Conservation (phyloP, 176 grass and related monocot species). For the Hordeum marinum region DNA sequence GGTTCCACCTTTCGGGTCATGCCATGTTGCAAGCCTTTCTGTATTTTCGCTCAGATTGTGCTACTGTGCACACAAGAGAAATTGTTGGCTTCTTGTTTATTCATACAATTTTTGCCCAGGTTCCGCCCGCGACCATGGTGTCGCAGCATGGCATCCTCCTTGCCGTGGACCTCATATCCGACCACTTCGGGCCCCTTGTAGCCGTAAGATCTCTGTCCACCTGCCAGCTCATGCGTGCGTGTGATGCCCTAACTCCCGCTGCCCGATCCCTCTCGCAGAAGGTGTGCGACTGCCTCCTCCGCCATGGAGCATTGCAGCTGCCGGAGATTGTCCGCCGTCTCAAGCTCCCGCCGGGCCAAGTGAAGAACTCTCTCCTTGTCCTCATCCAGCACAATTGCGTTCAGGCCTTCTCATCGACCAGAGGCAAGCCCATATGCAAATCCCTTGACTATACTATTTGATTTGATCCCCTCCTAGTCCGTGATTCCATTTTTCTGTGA, state of each 20-base stretch:
- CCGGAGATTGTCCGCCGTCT: conserved; percentile 52
- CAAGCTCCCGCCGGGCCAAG: conserved; percentile 27
- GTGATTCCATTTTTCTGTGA: not conserved
- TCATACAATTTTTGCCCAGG: too few species aligned
- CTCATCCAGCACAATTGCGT: conserved; percentile 93
- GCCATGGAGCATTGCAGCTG: conserved; percentile 47
- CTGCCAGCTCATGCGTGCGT: not conserved
- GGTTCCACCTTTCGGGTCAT: too few species aligned
- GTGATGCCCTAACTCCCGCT: too few species aligned
- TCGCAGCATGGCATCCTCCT: conserved; percentile 53
- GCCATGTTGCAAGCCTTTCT: too few species aligned
- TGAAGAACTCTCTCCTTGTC: conserved; percentile 83
- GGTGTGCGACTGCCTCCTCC: conserved; percentile 71
- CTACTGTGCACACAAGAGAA: too few species aligned
- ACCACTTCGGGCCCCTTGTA: conserved; percentile 67
- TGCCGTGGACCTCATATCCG: conserved; percentile 44
- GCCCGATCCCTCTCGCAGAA: conserved; percentile 34
- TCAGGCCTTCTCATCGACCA: conserved; percentile 53
- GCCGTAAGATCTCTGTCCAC: conserved; percentile 35
- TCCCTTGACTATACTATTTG: not conserved
- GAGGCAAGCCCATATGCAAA: conserved; percentile 14
- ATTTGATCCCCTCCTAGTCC: not conserved
- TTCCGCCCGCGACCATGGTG: conserved; percentile 36
- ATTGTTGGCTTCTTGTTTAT: too few species aligned
- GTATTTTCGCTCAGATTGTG: too few species aligned